Percentiles rank a stretch among this genome's conserved stretches.
phyloP scores from a whole-genome alignment of 1,139 yeast species.

The Zygoascus hellenicus region DNA sequence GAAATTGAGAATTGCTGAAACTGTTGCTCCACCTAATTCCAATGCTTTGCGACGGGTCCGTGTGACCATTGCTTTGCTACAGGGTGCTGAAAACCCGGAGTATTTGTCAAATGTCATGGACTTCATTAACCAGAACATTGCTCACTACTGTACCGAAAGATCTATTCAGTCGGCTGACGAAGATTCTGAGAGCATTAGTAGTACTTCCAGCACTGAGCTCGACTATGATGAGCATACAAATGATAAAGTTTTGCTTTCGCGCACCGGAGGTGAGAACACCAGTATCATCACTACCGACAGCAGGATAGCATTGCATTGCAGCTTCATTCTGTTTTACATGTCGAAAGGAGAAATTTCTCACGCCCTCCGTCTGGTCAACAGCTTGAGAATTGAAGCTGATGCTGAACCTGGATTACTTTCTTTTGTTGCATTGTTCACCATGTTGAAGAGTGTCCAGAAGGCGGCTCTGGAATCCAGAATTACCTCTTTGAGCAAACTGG shows the following conservation, averaged over 20 bases:
- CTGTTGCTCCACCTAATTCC: conserved; percentile 30
- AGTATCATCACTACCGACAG: conserved; percentile 23
- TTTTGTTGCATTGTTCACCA: conserved; percentile 29
- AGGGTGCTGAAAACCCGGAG: conserved; percentile 19
- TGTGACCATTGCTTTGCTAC: conserved; percentile 29
- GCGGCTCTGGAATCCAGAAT: conserved; percentile 15
- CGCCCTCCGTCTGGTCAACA: conserved; percentile 21
- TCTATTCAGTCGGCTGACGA: conserved; percentile 1
- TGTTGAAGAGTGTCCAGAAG: conserved; percentile 15
- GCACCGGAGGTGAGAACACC: neutral
- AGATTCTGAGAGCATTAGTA: conserved; percentile 2
- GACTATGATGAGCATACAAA: neutral
- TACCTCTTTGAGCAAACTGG: conserved; percentile 17
- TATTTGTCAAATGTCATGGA: conserved; percentile 3
- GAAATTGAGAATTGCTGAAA: conserved; percentile 22
- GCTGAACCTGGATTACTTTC: conserved; percentile 33
- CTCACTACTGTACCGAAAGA: neutral
- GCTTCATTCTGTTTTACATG: conserved; percentile 24
- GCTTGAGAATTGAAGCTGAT: conserved; percentile 19
- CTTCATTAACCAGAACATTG: neutral
- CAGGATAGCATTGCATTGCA: conserved; percentile 27
- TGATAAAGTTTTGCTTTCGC: conserved; percentile 2
- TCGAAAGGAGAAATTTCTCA: conserved; percentile 16
- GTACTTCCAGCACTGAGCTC: neutral
- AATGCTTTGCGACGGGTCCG: conserved; percentile 29